Percentiles rank a stretch among this genome's conserved stretches.
Evolutionary conservation across 768 basidiomycete genomes (phyloP).

Genomic region (Russula ochroleuca): DNA sequence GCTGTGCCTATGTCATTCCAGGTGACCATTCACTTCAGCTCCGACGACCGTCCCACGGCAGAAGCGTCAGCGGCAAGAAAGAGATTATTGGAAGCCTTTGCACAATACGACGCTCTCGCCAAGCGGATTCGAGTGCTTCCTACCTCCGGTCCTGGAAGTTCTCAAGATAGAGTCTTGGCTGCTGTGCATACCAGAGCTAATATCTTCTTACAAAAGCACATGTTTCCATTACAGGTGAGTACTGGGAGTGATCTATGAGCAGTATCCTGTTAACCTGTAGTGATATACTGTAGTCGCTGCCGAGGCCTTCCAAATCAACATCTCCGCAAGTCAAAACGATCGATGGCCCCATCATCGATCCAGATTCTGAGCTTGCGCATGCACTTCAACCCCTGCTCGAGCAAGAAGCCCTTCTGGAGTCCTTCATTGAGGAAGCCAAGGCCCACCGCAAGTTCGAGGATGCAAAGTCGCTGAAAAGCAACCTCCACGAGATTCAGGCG

Average conservation of each 20-base stretch:
- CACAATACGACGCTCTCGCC: conserved; percentile 82
- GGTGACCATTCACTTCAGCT: conserved; percentile 32
- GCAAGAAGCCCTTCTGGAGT: conserved; percentile 88
- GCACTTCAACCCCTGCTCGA: conserved; percentile 84
- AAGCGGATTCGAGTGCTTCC: conserved; percentile 80
- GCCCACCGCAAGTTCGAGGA: conserved; percentile 94
- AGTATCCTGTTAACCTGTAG: neutral
- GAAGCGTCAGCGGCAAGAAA: conserved; percentile 73
- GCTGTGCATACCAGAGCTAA: conserved; percentile 76
- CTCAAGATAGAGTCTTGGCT: conserved; percentile 78
- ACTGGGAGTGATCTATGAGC: neutral
- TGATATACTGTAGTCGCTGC: conserved; percentile 37
- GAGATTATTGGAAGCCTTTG: conserved; percentile 76
- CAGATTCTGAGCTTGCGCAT: conserved; percentile 66
- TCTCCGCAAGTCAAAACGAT: conserved; percentile 28
- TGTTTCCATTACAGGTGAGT: conserved; percentile 77
- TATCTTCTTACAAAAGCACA: conserved; percentile 81
- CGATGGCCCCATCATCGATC: conserved; percentile 42
- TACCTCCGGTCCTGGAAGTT: conserved; percentile 55
- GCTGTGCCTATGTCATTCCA: conserved; percentile 29
- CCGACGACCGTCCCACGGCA: conserved; percentile 53
- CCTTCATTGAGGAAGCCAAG: conserved; percentile 87
- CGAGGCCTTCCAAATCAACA: conserved; percentile 44
- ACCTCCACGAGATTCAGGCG: conserved; percentile 72
- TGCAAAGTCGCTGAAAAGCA: conserved; percentile 74